A percentile compares a stretch with the other conserved stretches of the same genome.
Evolutionary conservation across 805 yeast species (phyloP).

Genomic region (Starmerella cellae): DNA sequence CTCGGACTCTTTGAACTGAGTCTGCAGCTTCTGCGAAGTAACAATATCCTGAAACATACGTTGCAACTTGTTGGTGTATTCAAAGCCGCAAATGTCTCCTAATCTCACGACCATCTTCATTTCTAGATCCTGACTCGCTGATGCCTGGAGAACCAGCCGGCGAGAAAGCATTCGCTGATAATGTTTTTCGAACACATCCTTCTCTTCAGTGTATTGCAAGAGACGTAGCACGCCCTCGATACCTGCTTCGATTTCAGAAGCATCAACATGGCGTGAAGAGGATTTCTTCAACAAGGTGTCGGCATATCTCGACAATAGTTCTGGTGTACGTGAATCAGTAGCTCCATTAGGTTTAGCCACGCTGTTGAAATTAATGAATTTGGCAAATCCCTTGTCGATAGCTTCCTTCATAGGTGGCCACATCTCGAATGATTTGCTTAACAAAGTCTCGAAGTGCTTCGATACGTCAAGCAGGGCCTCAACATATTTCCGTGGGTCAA

Average conservation of each 20-base stretch:
- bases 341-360: constrained; percentile 45
- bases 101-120: constrained; percentile 71
- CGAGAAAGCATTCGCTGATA: constrained; percentile 81
- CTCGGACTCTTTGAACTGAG: constrained; percentile 35
- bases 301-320: constrained; percentile 75
- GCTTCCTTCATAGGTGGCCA: constrained; percentile 74
- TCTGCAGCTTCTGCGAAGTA: constrained; percentile 62
- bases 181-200: constrained; percentile 87
- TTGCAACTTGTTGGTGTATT: constrained; percentile 84
- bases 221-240: constrained; percentile 76
- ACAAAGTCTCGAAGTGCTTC: constrained; percentile 51
- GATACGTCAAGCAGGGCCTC: constrained; percentile 63
- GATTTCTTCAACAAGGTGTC: constrained; percentile 64
- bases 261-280: constrained; percentile 52
- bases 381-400: constrained; percentile 75
- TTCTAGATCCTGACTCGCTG: constrained; percentile 75
- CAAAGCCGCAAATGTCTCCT: constrained; percentile 79
- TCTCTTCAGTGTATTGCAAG: constrained; percentile 79
- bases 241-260: constrained; percentile 50
- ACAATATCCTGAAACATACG: constrained; percentile 93
- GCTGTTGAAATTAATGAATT: constrained; percentile 67
- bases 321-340: constrained; percentile 67
- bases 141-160: constrained; percentile 74
- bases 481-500: constrained; percentile 69
- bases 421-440: constrained; percentile 50